phyloP scores from a whole-genome alignment of 495 filamentous ascomycete genomes.

The Penicillium paradoxum region DNA sequence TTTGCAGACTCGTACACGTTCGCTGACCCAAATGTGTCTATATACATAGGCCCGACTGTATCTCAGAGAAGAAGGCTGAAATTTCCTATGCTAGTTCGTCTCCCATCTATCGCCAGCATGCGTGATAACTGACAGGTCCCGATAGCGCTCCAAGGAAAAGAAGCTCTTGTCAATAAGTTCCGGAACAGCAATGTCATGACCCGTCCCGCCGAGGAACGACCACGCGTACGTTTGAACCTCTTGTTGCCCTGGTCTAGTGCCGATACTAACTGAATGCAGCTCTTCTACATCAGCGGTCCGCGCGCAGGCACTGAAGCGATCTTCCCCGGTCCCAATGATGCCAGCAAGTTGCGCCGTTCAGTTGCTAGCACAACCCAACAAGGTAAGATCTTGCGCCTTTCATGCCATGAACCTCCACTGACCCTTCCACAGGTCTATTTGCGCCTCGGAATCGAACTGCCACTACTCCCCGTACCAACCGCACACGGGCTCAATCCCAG shows the following conservation, averaged over 20 bases:
- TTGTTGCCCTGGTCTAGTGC: neutral
- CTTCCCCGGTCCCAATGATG: slow-evolving; percentile 16
- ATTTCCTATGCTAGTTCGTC: slow-evolving; percentile 88
- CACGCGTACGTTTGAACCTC: slow-evolving; percentile 55
- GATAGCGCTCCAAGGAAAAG: slow-evolving; percentile 82
- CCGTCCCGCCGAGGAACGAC: slow-evolving; percentile 72
- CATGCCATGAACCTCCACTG: neutral
- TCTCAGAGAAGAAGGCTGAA: slow-evolving; percentile 70
- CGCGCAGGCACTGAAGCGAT: slow-evolving; percentile 6
- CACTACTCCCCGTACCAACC: neutral
- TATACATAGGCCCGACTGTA: slow-evolving; percentile 58
- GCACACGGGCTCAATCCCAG: neutral
- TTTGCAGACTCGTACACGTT: neutral
- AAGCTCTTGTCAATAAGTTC: slow-evolving; percentile 88
- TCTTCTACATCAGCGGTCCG: slow-evolving; percentile 38
- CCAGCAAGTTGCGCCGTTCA: slow-evolving; percentile 1
- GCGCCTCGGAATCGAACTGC: neutral
- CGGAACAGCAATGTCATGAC: slow-evolving; percentile 94
- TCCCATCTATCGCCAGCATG: slow-evolving; percentile 8
- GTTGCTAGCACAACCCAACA: slow-evolving; percentile 1
- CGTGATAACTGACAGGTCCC: slow-evolving; percentile 12
- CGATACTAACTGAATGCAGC: slow-evolving; percentile 23
- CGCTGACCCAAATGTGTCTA: neutral
- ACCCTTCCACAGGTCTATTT: neutral
- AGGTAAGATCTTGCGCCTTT: neutral